These are phyloP conservation scores for Gossypium davidsonii DNA, from an alignment of 441 rosid species.

Conservation along the genomic window DNA sequence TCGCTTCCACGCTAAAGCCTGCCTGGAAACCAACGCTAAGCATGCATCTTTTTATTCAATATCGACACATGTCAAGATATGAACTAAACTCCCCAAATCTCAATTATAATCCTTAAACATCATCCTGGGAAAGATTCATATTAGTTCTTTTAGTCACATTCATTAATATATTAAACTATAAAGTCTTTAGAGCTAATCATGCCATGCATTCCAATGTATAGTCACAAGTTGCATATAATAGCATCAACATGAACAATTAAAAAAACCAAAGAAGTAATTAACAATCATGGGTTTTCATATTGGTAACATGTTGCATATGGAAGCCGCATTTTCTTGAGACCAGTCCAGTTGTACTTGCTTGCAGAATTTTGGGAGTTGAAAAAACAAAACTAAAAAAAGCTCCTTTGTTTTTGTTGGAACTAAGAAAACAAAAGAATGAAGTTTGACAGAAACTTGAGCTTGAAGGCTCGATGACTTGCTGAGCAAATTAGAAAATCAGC, in stretches of 20 bases:
- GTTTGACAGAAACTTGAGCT: too few relatives aligned
- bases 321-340: constrained; percentile 48
- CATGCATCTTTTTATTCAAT: constrained; percentile 13
- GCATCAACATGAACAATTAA: not conserved
- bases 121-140: not conserved
- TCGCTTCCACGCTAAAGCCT: not conserved
- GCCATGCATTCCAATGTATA: constrained; percentile 17
- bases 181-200: constrained; percentile 20
- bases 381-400: constrained; percentile 16
- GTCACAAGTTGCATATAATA: constrained; percentile 5
- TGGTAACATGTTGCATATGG: constrained; percentile 14
- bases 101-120: constrained; percentile 9
- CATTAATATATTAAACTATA: constrained; percentile 6
- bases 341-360: constrained; percentile 28
- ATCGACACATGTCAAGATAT: constrained; percentile 23
- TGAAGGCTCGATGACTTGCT: too few relatives aligned
- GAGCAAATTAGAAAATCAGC: too few relatives aligned
- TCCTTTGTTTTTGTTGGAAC: not conserved
- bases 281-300: not conserved
- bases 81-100: constrained; percentile 16
- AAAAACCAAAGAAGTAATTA: not conserved
- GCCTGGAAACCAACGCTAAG: constrained; percentile 11
- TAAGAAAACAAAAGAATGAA: too few relatives aligned
- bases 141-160: not conserved
- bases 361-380: constrained; percentile 20